Conservation (phyloP, 164 flowering plant species). For the Pachysandra terminalis region DNA sequence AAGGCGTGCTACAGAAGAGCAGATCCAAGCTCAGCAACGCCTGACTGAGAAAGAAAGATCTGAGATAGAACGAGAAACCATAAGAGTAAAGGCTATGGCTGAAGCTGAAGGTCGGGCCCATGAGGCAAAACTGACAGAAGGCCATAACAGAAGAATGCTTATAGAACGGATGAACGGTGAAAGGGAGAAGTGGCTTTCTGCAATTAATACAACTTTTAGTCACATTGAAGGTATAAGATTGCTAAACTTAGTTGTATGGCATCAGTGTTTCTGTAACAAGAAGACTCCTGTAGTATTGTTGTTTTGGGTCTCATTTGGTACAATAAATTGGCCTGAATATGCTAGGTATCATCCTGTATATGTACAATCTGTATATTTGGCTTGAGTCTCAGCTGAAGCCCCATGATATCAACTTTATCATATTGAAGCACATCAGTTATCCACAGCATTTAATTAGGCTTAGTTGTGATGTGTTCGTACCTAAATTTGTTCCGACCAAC, state of each 20-base stretch:
- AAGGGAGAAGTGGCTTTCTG: constrained; percentile 95
- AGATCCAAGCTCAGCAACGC: constrained; percentile 81
- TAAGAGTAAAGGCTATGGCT: constrained; percentile 77
- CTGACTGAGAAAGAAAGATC: constrained; percentile 89
- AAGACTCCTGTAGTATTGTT: background rate
- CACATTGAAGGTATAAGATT: constrained; percentile 89
- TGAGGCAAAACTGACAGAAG: constrained; percentile 90
- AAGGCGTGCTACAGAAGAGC: constrained; percentile 79
- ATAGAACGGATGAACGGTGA: constrained; percentile 75
- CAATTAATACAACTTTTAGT: constrained; percentile 86
- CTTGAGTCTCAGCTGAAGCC: background rate
- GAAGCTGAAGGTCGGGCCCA: constrained; percentile 96
- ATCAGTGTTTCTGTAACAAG: too few relatives aligned
- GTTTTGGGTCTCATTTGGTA: background rate
- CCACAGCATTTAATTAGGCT: background rate
- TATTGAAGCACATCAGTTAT: background rate
- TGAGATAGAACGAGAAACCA: constrained; percentile 87
- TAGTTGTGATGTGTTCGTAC: background rate
- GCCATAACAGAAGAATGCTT: constrained; percentile 75
- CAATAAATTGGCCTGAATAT: background rate
- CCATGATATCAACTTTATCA: background rate
- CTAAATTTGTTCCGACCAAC: background rate
- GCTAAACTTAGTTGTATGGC: background rate
- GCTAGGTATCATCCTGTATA: background rate
- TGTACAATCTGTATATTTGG: background rate